Evolutionary conservation across 2,329 filamentous ascomycete species (phyloP), one percentile per base, ranked within the genome.

Genomic region (Stachybotrys chartarum): DNA sequence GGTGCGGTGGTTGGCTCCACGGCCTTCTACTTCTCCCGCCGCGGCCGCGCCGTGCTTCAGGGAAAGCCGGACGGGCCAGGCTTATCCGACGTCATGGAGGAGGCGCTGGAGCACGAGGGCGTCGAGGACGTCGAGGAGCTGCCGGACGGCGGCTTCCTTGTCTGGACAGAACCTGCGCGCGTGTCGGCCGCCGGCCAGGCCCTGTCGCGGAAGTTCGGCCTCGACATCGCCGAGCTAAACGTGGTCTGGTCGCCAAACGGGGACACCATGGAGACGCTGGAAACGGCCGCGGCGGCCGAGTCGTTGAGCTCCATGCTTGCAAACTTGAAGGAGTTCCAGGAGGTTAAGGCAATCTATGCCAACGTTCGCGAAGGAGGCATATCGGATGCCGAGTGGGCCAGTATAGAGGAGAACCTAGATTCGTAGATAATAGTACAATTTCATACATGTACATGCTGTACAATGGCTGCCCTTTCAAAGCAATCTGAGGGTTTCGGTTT

Each of bases 221-320:
- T 95, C 58, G 81, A 87, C 56, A 81, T 95, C 50, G 75, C 87
- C 55, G 86, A 84, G 61, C 84, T 85, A 17, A 90, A 95, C 55
- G 93, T 97, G 53, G 80, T 96, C 48, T 97, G 90, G 86, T 83
- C 87, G 57, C 82, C 91, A 0, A 94, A 93, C 57, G 83, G 87
- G 64, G 91, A 96, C 58, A 92, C 88, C 0, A 83, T 82, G 67
- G 82, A 89, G 17, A 75, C 76, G 7, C 63, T 92, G 45, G 80
- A 86, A 56, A 78, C 81, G 16, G 73, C 79, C 14, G 76, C 80
- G 12, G 77, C 81, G 1, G 78, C 79, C 0, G 73, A 79, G 52
- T 73, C 76, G 17, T 74, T 97, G 31, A 75, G 77, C 48, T 75
- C 79, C 5, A 80, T 95, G 31, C 64, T 85, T 18, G 76, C 81